These are phyloP conservation scores for Trametes villosa DNA, from an alignment of 768 basidiomycete genomes.

Conservation along the genomic window DNA sequence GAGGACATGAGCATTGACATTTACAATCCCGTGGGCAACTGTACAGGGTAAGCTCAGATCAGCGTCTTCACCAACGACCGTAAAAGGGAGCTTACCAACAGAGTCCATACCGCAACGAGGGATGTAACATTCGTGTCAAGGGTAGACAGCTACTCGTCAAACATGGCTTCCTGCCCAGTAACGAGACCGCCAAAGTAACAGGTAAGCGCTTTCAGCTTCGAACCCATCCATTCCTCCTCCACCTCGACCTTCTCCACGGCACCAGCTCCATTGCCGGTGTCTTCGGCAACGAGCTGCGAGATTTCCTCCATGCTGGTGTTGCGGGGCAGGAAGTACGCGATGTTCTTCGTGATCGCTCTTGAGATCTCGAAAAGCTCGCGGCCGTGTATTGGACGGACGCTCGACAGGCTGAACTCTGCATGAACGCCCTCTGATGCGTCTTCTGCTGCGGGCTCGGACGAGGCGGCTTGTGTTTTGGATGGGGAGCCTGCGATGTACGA, in stretches of 20 bases:
- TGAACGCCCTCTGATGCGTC: conserved; percentile 24
- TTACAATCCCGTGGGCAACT: too few relatives aligned
- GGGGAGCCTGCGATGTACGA: conserved; percentile 56
- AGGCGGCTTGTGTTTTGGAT: conserved; percentile 1
- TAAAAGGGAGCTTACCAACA: too few relatives aligned
- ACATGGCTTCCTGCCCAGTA: conserved; percentile 66
- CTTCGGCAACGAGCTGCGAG: conserved; percentile 47
- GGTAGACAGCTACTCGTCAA: conserved; percentile 1
- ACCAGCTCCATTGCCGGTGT: not conserved
- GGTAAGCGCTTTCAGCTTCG: conserved; percentile 90
- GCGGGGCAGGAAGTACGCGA: conserved; percentile 90
- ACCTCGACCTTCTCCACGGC: conserved; percentile 73
- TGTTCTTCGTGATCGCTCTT: conserved; percentile 71
- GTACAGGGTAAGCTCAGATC: too few relatives aligned
- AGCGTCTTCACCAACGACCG: too few relatives aligned
- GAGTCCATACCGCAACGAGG: too few relatives aligned
- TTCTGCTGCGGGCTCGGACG: not conserved
- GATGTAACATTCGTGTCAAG: too few relatives aligned
- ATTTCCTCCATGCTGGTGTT: conserved; percentile 80
- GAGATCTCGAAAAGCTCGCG: conserved; percentile 79
- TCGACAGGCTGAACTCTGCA: conserved; percentile 65
- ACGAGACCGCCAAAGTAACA: conserved; percentile 92
- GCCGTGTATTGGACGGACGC: conserved; percentile 82
- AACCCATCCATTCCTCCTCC: conserved; percentile 96
- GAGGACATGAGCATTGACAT: too few relatives aligned